Evolutionary conservation across 2,329 filamentous ascomycete genomes (phyloP).

Genomic region (Colletotrichum sp.): DNA sequence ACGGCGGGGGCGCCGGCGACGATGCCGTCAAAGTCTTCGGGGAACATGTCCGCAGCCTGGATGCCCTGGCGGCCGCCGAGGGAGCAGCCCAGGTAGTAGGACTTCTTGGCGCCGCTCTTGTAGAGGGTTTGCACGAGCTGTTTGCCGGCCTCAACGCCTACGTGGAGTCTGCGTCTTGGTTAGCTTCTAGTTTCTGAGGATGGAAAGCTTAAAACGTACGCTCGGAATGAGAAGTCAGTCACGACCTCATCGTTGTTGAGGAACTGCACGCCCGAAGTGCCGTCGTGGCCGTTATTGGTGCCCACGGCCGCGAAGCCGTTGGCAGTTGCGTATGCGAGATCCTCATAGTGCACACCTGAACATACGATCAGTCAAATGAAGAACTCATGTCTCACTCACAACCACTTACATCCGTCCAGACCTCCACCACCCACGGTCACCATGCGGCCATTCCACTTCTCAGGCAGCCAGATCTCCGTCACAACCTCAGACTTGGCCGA

Average conservation of each 20-base stretch:
- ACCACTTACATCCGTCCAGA: slow-evolving; percentile 44
- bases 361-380: background rate
- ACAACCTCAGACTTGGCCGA: slow-evolving; percentile 45
- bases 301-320: slow-evolving; percentile 52
- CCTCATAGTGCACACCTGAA: slow-evolving; percentile 46
- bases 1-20: slow-evolving; percentile 54
- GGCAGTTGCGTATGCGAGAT: slow-evolving; percentile 47
- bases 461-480: slow-evolving; percentile 51
- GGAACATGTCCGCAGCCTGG: slow-evolving; percentile 43
- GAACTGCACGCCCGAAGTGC: slow-evolving; percentile 36
- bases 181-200: background rate
- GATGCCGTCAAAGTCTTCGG: slow-evolving; percentile 59
- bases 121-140: slow-evolving; percentile 54
- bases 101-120: slow-evolving; percentile 36
- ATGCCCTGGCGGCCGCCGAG: slow-evolving; percentile 60
- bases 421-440: slow-evolving; percentile 55
- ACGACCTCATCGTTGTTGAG: slow-evolving; percentile 40
- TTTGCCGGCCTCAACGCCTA: slow-evolving; percentile 53
- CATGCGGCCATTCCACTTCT: slow-evolving; percentile 48
- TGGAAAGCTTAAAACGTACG: slow-evolving; percentile 18
- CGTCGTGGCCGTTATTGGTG: slow-evolving; percentile 57
- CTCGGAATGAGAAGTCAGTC: slow-evolving; percentile 38
- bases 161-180: slow-evolving; percentile 39
- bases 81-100: slow-evolving; percentile 57
- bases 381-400: background rate